These are phyloP conservation scores for Tulasnella calospora DNA, from an alignment of 768 basidiomycete species.

Conservation along the genomic window DNA sequence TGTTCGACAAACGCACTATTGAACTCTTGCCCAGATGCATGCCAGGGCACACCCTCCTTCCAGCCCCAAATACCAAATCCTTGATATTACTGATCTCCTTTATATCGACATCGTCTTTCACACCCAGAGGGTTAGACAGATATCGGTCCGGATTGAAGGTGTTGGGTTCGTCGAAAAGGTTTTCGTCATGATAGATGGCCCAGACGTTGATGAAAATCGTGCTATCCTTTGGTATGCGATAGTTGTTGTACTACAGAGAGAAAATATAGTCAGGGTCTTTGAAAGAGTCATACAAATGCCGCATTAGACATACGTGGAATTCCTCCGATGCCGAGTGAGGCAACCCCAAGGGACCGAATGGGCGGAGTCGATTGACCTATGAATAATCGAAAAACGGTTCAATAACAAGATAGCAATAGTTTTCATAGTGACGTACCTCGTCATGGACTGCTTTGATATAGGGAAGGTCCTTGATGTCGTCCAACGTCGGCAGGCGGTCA, in stretches of 20 bases:
- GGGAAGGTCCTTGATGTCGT: slow-evolving; percentile 46
- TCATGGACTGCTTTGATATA: slow-evolving; percentile 47
- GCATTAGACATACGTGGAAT: not conserved
- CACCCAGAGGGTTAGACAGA: slow-evolving; percentile 33
- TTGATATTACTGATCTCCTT: slow-evolving; percentile 11
- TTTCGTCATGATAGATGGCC: slow-evolving; percentile 43
- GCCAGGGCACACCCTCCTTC: slow-evolving; percentile 18
- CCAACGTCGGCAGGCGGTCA: slow-evolving; percentile 40
- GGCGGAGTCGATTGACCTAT: slow-evolving; percentile 28
- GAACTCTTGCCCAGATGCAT: slow-evolving; percentile 1
- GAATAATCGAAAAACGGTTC: not conserved
- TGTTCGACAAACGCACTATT: not conserved
- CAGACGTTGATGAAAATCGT: slow-evolving; percentile 26
- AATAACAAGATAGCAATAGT: not conserved
- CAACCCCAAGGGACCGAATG: slow-evolving; percentile 44
- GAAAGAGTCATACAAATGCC: not conserved
- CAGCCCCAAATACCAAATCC: slow-evolving; percentile 18
- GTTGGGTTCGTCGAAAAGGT: slow-evolving; percentile 48
- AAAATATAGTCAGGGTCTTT: slow-evolving; percentile 28
- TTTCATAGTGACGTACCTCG: slow-evolving; percentile 42
- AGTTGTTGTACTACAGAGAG: slow-evolving; percentile 19
- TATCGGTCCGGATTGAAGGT: slow-evolving; percentile 49
- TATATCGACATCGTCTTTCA: slow-evolving; percentile 6
- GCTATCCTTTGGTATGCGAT: slow-evolving; percentile 28
- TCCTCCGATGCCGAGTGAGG: slow-evolving; percentile 13